These are phyloP conservation scores for Halocafeteria seosinensis DNA, from an alignment of 108 stramenopile genomes.

Conservation along the genomic window DNA sequence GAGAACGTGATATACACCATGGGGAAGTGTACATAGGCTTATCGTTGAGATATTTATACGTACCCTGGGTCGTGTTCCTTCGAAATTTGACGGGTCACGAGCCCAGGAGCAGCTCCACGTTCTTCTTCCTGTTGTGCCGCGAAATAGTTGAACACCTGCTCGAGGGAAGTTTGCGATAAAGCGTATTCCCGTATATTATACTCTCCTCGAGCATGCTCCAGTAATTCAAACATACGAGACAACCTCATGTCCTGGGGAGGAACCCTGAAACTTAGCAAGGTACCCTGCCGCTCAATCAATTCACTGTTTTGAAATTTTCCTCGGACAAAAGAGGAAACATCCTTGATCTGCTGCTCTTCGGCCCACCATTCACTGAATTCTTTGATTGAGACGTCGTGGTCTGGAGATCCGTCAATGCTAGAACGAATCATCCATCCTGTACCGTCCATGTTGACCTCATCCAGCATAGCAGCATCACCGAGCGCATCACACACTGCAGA, in stretches of 20 bases:
- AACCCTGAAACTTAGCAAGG: constrained; percentile 21
- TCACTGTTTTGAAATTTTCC: background rate
- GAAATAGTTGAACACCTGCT: constrained; percentile 37
- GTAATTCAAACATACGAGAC: constrained; percentile 14
- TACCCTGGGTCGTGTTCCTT: too few relatives aligned
- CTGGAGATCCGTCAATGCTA: background rate
- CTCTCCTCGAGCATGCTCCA: constrained; percentile 11
- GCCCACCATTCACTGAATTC: constrained; percentile 3
- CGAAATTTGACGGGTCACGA: too few relatives aligned
- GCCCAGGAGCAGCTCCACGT: background rate
- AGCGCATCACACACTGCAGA: background rate
- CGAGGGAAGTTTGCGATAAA: constrained; percentile 28
- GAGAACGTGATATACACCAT: too few relatives aligned
- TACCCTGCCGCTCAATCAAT: constrained; percentile 12
- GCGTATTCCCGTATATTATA: constrained; percentile 21
- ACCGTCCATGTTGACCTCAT: background rate
- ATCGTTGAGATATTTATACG: too few relatives aligned
- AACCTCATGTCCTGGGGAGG: constrained; percentile 15
- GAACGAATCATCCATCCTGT: background rate
- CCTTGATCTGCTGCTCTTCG: background rate
- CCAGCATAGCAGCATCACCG: background rate
- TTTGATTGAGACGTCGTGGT: background rate
- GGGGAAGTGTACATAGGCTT: too few relatives aligned
- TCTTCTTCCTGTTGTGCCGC: constrained; percentile 7
- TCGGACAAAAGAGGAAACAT: background rate